Base-by-base conservation (phyloP, 108 stramenopile genomes). In the Fragilaria crotonensis region DNA sequence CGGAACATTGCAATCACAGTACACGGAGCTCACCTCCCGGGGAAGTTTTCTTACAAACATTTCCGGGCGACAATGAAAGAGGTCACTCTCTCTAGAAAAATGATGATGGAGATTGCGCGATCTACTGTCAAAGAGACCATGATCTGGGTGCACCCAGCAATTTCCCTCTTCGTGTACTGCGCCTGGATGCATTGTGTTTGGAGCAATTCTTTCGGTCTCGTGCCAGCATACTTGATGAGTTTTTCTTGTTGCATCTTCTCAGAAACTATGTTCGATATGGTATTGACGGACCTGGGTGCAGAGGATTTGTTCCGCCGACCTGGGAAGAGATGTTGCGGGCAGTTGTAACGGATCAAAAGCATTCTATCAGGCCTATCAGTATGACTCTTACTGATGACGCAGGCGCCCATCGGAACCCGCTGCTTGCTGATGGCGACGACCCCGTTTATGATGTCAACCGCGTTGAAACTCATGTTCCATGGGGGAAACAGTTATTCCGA, bases 151-250 rank as follows among this genome's bases (percentile, higher is more conserved):
- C 62, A 80, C 57, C 79, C 79, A 0, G 18, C 45, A 20, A 72
- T 80, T 26, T 76, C 75, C 1, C 57, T 56, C 18, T 76, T 70
- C 63, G 68, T 72, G 19, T 80, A 73, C 50, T 54, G 52, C 2
- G 79, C 72, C 5, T 80, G 79, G 79, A 80, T 80, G 79, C 79
- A 80, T 28, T 75, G 67, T 30, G 75, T 80, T 18, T 73, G 64
- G 49, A 33, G 25, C 20, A 70, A 70, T 33, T 65, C 71, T 1
- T 30, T 73, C 11, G 71, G 52, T 4, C 68, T 70, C 23, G 59
- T 73, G 4, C 75, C 75, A 17, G 72, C 67, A 18, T 75, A 80
- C 45, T 51, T 73, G 7, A 27, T 76, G 17, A 53, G 66, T 2
- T 76, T 76, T 50, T 76, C 22, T 44, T 80, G 25, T 33, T 76